Conservation (phyloP, 371 early-diverging fungal genomes). For the Mucor mucedo region DNA sequence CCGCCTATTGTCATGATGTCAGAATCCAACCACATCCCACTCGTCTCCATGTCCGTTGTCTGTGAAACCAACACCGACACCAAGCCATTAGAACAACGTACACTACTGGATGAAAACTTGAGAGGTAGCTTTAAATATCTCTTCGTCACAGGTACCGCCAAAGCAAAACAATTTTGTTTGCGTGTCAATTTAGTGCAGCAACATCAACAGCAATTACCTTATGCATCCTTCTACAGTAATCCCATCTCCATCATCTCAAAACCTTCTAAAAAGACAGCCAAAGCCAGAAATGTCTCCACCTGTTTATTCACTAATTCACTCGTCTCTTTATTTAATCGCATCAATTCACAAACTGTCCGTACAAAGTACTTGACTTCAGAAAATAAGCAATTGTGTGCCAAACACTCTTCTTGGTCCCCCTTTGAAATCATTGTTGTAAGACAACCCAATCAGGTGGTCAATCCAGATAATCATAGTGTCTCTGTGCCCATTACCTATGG, state of each 20-base stretch:
- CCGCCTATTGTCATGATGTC: constrained; percentile 77
- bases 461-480: constrained; percentile 34
- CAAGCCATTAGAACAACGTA: constrained; percentile 57
- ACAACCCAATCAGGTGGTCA: constrained; percentile 45
- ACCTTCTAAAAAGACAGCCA: constrained; percentile 86
- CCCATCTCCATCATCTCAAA: constrained; percentile 86
- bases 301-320: constrained; percentile 74
- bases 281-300: constrained; percentile 76
- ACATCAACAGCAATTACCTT: constrained; percentile 15
- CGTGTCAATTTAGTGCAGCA: constrained; percentile 38
- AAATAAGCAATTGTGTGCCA: constrained; percentile 66
- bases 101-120: constrained; percentile 57
- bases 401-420: constrained; percentile 80
- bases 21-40: constrained; percentile 35
- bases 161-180: constrained; percentile 79
- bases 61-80: constrained; percentile 44
- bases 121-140: constrained; percentile 70
- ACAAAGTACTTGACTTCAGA: constrained; percentile 78
- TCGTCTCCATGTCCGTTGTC: constrained; percentile 69
- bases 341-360: constrained; percentile 87
- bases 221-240: constrained; percentile 69
- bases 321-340: constrained; percentile 81
- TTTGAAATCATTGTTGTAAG: constrained; percentile 71
- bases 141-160: constrained; percentile 79
- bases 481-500: constrained; percentile 73